These are phyloP conservation scores for Mycena sp. DNA, from an alignment of 1,284 basidiomycete species.

Conservation along the genomic window DNA sequence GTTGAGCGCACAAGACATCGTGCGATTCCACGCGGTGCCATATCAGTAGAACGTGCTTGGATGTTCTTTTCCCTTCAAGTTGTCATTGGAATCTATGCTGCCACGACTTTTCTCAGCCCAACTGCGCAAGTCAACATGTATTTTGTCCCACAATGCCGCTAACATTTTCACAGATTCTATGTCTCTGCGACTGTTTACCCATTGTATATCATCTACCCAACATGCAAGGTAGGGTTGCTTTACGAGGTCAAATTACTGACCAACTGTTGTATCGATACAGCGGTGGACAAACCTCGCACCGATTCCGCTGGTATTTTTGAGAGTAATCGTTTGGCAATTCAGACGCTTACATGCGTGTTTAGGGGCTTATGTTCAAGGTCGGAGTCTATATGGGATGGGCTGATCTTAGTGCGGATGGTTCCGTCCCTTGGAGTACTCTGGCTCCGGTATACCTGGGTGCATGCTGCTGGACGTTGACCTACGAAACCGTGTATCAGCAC, in stretches of 20 bases:
- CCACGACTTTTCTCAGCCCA: constrained; percentile 32
- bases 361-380: constrained; percentile 45
- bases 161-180: constrained; percentile 28
- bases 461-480: constrained; percentile 41
- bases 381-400: constrained; percentile 45
- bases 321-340: no score
- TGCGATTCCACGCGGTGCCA: constrained; percentile 41
- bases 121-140: constrained; percentile 31
- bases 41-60: constrained; percentile 40
- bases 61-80: constrained; percentile 40
- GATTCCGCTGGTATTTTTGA: constrained; percentile 34
- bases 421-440: constrained; percentile 37
- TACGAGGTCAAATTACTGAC: no score
- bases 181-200: constrained; percentile 39
- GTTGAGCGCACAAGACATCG: constrained; percentile 41
- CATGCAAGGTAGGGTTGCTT: constrained; percentile 42
- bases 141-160: neutral
- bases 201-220: constrained; percentile 43
- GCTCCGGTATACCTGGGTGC: constrained; percentile 37
- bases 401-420: constrained; percentile 33
- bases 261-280: constrained; percentile 27
- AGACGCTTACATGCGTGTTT: neutral
- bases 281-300: constrained; percentile 44
- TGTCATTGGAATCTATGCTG: constrained; percentile 35
- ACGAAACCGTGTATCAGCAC: constrained; percentile 43